A percentile compares a stretch with the other conserved stretches of the same genome.
Conservation (phyloP, 148 eudicot species). For the Nyssa sinensis region DNA sequence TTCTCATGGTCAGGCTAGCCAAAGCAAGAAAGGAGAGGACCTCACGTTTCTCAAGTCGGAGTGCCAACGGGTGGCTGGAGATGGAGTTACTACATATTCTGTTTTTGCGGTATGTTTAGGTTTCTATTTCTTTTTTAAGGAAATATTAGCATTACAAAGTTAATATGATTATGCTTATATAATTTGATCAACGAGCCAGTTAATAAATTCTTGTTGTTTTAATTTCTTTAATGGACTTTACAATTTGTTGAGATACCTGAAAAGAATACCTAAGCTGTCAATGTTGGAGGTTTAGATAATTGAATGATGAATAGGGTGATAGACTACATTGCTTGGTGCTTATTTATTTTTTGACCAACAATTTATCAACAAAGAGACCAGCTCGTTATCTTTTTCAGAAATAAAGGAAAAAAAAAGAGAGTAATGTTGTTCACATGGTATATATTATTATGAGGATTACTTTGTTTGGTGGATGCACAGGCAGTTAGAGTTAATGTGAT, state of each 20-base stretch:
- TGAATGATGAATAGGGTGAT: not conserved
- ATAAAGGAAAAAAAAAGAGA: too few species aligned
- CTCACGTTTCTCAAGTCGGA: conserved; percentile 75
- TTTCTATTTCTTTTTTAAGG: not conserved
- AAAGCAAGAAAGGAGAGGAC: conserved; percentile 96
- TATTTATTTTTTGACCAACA: too few species aligned
- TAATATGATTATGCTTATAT: not conserved
- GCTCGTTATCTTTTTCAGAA: too few species aligned
- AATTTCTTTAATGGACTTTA: too few species aligned
- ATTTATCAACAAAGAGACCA: too few species aligned
- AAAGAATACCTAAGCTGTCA: too few species aligned
- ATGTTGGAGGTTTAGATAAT: not conserved
- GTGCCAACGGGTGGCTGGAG: conserved; percentile 81
- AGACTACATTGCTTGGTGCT: too few species aligned
- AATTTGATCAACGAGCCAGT: too few species aligned
- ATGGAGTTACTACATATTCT: conserved; percentile 81
- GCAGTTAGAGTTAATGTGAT: not conserved
- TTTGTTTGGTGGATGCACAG: not conserved
- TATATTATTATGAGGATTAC: too few species aligned
- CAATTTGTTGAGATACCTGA: not conserved
- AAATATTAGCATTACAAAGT: not conserved
- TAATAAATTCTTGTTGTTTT: not conserved
- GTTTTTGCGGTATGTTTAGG: conserved; percentile 69
- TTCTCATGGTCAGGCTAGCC: conserved; percentile 67
- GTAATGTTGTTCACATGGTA: too few species aligned